phyloP scores from a whole-genome alignment of 129 eudicot species.

The Cynara cardunculus region DNA sequence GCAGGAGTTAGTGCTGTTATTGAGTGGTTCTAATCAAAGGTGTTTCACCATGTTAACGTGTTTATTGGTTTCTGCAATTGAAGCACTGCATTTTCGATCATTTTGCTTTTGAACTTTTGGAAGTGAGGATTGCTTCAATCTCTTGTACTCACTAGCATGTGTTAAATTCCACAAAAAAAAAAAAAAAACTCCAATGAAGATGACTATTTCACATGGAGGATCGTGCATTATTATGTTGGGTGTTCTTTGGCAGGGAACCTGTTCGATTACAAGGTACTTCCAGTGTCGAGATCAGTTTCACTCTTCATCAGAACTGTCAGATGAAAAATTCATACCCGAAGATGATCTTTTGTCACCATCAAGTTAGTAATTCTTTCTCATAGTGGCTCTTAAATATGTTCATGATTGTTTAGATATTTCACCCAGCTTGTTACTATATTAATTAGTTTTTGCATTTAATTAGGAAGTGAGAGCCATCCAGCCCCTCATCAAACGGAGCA shows the following conservation, averaged over 20 bases:
- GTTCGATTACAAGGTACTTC: constrained; percentile 74
- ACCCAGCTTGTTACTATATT: background rate
- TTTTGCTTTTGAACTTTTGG: background rate
- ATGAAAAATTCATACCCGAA: constrained; percentile 35
- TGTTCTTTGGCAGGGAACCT: constrained; percentile 61
- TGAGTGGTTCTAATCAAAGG: background rate
- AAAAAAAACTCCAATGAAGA: background rate
- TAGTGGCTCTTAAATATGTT: background rate
- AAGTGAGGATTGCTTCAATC: background rate
- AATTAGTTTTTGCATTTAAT: constrained; percentile 8
- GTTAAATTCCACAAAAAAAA: background rate
- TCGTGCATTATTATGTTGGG: background rate
- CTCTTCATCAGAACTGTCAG: constrained; percentile 25
- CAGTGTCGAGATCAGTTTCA: constrained; percentile 37
- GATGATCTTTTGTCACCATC: constrained; percentile 38
- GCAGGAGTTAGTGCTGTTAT: too few species aligned
- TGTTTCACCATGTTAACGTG: background rate
- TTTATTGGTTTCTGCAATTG: background rate
- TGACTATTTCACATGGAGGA: background rate
- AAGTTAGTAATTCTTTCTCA: constrained; percentile 31
- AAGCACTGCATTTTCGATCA: background rate
- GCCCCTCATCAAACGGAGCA: constrained; percentile 27
- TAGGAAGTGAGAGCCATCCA: constrained; percentile 34
- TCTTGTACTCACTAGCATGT: constrained; percentile 1
- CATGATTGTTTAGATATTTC: background rate